Evolutionary conservation across 2,329 filamentous ascomycete genomes (phyloP).

Genomic region (Purpureocillium lavendulum): DNA sequence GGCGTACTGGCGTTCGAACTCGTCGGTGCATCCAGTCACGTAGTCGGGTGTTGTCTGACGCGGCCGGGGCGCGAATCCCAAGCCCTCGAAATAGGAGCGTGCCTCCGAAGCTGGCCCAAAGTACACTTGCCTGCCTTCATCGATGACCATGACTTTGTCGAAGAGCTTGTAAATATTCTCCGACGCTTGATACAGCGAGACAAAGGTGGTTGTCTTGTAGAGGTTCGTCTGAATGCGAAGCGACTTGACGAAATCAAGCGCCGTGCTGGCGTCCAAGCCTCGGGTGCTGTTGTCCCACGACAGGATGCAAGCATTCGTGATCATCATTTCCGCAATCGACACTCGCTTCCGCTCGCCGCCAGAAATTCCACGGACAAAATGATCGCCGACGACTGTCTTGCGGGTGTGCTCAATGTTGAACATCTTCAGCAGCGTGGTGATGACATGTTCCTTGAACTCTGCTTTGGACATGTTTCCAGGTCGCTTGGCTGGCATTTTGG

Average conservation of each 20-base stretch:
- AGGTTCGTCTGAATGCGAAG: constrained; percentile 76
- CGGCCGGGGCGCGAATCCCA: constrained; percentile 67
- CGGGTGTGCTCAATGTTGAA: constrained; percentile 89
- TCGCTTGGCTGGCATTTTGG: constrained; percentile 74
- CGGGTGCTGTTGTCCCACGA: constrained; percentile 71
- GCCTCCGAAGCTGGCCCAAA: constrained; percentile 63
- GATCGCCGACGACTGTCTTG: constrained; percentile 77
- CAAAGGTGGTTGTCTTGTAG: constrained; percentile 76
- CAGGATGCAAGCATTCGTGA: constrained; percentile 62
- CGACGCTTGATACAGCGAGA: constrained; percentile 78
- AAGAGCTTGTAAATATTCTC: constrained; percentile 74
- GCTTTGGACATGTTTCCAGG: constrained; percentile 63
- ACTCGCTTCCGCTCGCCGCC: constrained; percentile 76
- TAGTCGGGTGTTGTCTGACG: constrained; percentile 78
- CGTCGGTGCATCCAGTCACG: constrained; percentile 72
- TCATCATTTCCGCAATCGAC: constrained; percentile 76
- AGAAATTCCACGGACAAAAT: constrained; percentile 70
- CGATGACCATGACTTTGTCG: constrained; percentile 78
- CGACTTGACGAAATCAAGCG: constrained; percentile 58
- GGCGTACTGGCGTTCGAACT: constrained; percentile 73
- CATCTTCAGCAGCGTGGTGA: constrained; percentile 73
- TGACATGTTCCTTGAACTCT: constrained; percentile 70
- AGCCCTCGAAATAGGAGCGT: constrained; percentile 63
- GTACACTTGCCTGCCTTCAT: constrained; percentile 66
- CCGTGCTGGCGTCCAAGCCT: constrained; percentile 60